A percentile compares a stretch with the other conserved stretches of the same genome.
phyloP scores from a whole-genome alignment of 2,329 filamentous ascomycete species.

The Curvularia spicifera region DNA sequence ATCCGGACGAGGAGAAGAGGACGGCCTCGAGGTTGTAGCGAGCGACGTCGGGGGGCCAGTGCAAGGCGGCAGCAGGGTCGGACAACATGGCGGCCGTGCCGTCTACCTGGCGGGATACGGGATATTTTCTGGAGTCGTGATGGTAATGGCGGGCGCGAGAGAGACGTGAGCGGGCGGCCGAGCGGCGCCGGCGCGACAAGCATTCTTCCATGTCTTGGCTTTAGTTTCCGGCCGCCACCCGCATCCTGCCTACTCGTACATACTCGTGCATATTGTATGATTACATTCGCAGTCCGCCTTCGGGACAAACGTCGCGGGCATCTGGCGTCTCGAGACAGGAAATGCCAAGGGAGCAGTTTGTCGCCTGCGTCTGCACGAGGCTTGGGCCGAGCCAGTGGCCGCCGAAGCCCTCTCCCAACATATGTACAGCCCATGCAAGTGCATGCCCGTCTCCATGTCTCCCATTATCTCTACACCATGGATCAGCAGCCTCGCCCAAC shows the following conservation, averaged over 20 bases:
- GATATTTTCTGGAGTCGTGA: background rate
- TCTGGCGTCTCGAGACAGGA: too few relatives aligned
- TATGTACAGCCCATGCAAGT: background rate
- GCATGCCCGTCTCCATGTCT: too few relatives aligned
- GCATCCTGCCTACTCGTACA: background rate
- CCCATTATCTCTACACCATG: background rate
- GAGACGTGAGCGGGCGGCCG: conserved; percentile 3
- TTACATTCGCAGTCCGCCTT: too few relatives aligned
- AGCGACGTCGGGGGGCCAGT: conserved; percentile 44
- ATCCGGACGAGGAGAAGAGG: conserved; percentile 44
- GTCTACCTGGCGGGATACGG: background rate
- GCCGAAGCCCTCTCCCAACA: conserved; percentile 12
- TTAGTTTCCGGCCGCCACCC: background rate
- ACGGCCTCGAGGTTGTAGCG: conserved; percentile 47
- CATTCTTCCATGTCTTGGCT: conserved; percentile 18
- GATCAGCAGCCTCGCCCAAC: background rate
- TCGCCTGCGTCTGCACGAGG: background rate
- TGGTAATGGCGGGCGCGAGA: background rate
- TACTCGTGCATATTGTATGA: too few relatives aligned
- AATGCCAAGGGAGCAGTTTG: background rate
- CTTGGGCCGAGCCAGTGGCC: background rate
- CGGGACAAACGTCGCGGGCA: too few relatives aligned
- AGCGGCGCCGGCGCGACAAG: conserved; percentile 9
- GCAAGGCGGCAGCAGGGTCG: conserved; percentile 39
- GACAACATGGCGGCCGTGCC: conserved; percentile 37